phyloP scores from a whole-genome alignment of 176 grass and related monocot genomes.

The Eleusine coracana region DNA sequence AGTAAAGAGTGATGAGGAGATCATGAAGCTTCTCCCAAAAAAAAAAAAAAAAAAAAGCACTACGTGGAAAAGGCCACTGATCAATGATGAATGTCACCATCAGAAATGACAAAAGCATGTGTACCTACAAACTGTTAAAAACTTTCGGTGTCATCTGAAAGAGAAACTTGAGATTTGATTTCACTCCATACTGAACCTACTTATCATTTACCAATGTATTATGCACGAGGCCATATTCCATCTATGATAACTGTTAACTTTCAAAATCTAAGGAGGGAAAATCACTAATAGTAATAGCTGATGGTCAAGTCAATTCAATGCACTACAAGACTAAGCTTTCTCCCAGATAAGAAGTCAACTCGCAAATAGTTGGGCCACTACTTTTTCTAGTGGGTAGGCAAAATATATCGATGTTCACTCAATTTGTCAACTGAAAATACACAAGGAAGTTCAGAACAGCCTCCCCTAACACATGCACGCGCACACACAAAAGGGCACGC shows the following conservation, averaged over 20 bases:
- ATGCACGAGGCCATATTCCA: conserved; percentile 16
- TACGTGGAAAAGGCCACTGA: conserved; percentile 32
- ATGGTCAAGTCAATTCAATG: conserved; percentile 30
- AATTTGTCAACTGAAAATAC: not conserved
- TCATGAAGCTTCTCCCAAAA: conserved; percentile 35
- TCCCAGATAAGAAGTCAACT: conserved; percentile 26
- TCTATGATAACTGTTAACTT: conserved; percentile 29
- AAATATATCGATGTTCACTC: conserved; percentile 4
- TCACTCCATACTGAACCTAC: conserved; percentile 18
- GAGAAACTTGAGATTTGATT: conserved; percentile 23
- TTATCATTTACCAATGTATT: conserved; percentile 26
- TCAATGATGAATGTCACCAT: conserved; percentile 36
- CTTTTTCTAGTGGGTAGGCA: conserved; percentile 52
- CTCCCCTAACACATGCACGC: not conserved
- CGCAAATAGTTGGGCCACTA: conserved; percentile 39
- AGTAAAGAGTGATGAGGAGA: conserved; percentile 35
- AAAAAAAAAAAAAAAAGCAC: conserved; percentile 28
- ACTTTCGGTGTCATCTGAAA: conserved; percentile 24
- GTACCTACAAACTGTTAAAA: conserved; percentile 20
- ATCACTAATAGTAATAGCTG: not conserved
- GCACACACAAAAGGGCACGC: not conserved
- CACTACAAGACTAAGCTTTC: conserved; percentile 34
- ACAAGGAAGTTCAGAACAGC: not conserved
- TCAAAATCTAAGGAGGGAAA: conserved; percentile 8
- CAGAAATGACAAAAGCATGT: conserved; percentile 18